Evolutionary conservation across 208 protist species (phyloP), one percentile per base, ranked within the genome.

Genomic region (Blastocrithidia nonstop): DNA sequence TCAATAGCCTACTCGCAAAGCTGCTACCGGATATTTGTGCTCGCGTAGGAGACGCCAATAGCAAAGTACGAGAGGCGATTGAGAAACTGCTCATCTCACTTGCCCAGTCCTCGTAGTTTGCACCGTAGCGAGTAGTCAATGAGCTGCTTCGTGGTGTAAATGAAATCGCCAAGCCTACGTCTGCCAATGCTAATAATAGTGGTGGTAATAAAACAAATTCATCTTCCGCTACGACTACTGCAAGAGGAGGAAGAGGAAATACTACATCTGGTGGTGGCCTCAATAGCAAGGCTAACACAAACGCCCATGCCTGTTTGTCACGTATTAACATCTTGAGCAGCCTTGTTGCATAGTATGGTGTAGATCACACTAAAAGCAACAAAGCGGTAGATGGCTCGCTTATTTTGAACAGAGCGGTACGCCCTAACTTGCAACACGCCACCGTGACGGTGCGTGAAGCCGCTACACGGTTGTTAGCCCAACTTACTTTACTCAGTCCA

Each of bases 381-480:
- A 47, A 72, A 48, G 61, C 61, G 1, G 64, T 94, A 11, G 68
- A 84, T 42, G 31, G 61, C 9, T 33, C 57, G 13, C 45, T 26
- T 7, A 47, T 94, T 15, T 52, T 88, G 38, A 53, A 58, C 7
- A 45, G 61, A 17, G 68, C 78, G 19, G 59, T 91, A 3, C 39
- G 88, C 17, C 79, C 71, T 0, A 72, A 61, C 27, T 52, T 94
- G 39, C 58, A 77, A 37, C 65, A 90, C 57, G 65, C 77, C 39
- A 91, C 71, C 59, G 71, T 39, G 15, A 74, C 86, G 17, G 82
- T 91, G 28, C 71, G 86, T 9, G 72, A 86, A 28, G 61, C 61
- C 2, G 82, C 72, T 25, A 69, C 73, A 22, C 54, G 59, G 38
- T 55, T 94, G 26, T 73, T 88, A 26, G 76, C 74, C 1, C 81